Percentiles rank a stretch among this genome's conserved stretches.
phyloP scores from a whole-genome alignment of 352 stramenopile genomes.

The Globisporangium solare region DNA sequence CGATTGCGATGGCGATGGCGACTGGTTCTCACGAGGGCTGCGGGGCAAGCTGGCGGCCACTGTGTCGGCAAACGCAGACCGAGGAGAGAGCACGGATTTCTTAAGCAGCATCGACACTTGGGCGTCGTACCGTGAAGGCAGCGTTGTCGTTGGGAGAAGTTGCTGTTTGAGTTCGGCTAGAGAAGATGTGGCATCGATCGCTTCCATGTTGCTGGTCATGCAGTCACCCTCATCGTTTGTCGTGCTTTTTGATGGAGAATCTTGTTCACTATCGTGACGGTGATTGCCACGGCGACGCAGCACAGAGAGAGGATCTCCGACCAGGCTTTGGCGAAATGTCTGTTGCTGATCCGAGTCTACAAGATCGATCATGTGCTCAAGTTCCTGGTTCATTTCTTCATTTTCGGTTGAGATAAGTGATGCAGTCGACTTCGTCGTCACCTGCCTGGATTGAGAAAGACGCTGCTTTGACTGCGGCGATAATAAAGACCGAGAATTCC shows the following conservation, averaged over 20 bases:
- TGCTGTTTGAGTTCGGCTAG: constrained; percentile 26
- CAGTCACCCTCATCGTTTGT: background rate
- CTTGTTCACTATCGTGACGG: background rate
- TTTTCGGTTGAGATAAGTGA: constrained; percentile 36
- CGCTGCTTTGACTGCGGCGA: background rate
- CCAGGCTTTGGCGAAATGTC: too few relatives aligned
- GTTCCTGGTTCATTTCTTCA: constrained; percentile 65
- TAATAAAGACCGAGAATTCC: too few relatives aligned
- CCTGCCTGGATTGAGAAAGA: background rate
- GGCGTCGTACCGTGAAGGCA: constrained; percentile 27
- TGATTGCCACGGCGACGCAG: too few relatives aligned
- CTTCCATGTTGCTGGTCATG: background rate
- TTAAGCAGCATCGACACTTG: constrained; percentile 47
- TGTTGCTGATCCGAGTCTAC: constrained; percentile 24
- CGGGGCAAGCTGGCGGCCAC: too few relatives aligned
- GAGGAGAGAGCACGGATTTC: constrained; percentile 44
- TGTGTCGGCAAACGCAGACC: constrained; percentile 18
- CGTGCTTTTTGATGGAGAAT: background rate
- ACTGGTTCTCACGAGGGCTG: too few relatives aligned
- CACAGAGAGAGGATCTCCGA: too few relatives aligned
- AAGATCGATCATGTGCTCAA: constrained; percentile 67
- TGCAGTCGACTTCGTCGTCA: constrained; percentile 19
- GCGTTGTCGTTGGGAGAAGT: constrained; percentile 18
- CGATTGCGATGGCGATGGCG: constrained; percentile 6
- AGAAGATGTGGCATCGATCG: background rate